These are phyloP conservation scores for Tylopilus sp. DNA, from an alignment of 1,284 basidiomycete genomes.

Conservation along the genomic window DNA sequence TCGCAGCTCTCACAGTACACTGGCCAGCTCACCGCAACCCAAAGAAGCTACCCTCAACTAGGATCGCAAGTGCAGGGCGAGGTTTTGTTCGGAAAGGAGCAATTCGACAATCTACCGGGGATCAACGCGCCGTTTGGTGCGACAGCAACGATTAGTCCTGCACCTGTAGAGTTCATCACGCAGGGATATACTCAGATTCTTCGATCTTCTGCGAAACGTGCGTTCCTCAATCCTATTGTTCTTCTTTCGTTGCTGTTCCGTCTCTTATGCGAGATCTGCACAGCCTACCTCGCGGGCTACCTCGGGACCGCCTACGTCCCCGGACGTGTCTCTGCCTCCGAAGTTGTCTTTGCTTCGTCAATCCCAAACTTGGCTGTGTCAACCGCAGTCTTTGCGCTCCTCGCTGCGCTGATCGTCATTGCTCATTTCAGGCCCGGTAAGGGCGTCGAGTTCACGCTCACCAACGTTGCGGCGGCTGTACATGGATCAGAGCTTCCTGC, in stretches of 20 bases:
- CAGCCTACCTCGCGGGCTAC: constrained; percentile 22
- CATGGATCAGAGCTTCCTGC: constrained; percentile 27
- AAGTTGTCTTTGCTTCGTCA: constrained; percentile 26
- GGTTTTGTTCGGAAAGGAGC: constrained; percentile 20
- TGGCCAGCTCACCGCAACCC: neutral
- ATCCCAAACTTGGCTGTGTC: constrained; percentile 25
- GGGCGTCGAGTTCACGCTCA: constrained; percentile 25
- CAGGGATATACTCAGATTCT: constrained; percentile 20
- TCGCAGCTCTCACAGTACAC: constrained; percentile 5
- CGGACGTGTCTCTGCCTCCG: constrained; percentile 23
- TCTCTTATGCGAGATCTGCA: neutral
- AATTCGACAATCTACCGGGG: constrained; percentile 8
- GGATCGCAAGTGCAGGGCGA: constrained; percentile 17
- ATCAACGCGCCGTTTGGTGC: neutral
- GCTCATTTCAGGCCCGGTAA: constrained; percentile 23
- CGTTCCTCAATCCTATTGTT: neutral
- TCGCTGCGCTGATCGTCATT: constrained; percentile 17
- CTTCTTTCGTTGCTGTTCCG: neutral
- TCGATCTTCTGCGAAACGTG: constrained; percentile 23
- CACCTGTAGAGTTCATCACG: constrained; percentile 17
- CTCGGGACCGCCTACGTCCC: constrained; percentile 28
- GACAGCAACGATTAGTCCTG: constrained; percentile 4
- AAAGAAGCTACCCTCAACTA: neutral
- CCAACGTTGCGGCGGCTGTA: constrained; percentile 23
- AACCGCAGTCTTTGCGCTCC: constrained; percentile 20